Percentiles rank a stretch among this genome's conserved stretches.
phyloP scores from a whole-genome alignment of 176 grass and related monocot genomes.

The Themeda triandra region DNA sequence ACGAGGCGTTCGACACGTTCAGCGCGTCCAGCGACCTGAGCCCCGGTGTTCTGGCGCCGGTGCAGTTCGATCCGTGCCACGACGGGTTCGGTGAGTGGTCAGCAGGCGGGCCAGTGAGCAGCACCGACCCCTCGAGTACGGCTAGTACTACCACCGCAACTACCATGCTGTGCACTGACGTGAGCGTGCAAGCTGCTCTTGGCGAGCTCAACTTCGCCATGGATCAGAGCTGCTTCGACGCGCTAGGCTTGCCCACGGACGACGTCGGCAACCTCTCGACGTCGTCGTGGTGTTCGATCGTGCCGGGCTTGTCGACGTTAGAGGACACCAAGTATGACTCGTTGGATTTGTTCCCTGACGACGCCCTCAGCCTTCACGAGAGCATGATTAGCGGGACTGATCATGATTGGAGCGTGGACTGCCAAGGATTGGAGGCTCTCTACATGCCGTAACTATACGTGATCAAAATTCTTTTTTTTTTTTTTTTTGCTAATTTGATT shows the following conservation, averaged over 20 bases:
- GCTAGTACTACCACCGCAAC: slow-evolving; percentile 10
- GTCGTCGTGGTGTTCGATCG: slow-evolving; percentile 47
- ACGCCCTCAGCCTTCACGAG: slow-evolving; percentile 33
- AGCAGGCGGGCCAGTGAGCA: slow-evolving; percentile 20
- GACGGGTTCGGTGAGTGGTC: slow-evolving; percentile 52
- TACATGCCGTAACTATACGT: slow-evolving; percentile 51
- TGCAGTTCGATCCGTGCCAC: slow-evolving; percentile 19
- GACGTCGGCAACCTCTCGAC: slow-evolving; percentile 32
- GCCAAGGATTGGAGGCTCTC: slow-evolving; percentile 56
- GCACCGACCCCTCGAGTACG: slow-evolving; percentile 24
- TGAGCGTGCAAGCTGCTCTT: slow-evolving; percentile 37
- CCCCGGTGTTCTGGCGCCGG: not conserved
- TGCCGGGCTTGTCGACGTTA: slow-evolving; percentile 43
- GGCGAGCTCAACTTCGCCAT: slow-evolving; percentile 49
- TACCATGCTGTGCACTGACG: slow-evolving; percentile 41
- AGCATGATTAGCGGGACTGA: slow-evolving; percentile 16
- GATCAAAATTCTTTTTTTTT: not conserved
- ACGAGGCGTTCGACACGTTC: slow-evolving; percentile 51
- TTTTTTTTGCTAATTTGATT: not conserved
- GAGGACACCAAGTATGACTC: slow-evolving; percentile 43
- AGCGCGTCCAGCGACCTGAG: slow-evolving; percentile 39
- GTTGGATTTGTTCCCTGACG: slow-evolving; percentile 43
- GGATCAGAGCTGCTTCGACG: slow-evolving; percentile 56
- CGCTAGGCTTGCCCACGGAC: slow-evolving; percentile 36
- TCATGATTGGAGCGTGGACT: slow-evolving; percentile 57